phyloP scores from a whole-genome alignment of 1,284 basidiomycete genomes.

The Cryptococcus amylolentus region DNA sequence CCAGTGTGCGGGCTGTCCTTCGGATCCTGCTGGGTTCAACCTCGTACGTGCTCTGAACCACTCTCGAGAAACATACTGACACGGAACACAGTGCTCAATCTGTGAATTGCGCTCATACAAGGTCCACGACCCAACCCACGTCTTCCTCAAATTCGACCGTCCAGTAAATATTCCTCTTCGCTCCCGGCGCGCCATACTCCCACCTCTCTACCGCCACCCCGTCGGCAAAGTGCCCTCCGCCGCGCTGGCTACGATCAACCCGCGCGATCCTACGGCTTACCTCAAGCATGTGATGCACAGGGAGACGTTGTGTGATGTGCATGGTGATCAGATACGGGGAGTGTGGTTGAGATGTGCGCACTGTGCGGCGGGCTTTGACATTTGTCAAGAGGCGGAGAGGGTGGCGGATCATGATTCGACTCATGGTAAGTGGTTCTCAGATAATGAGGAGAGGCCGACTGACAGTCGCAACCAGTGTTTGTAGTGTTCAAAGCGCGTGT shows the following conservation, averaged over 20 bases:
- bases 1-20: slow-evolving; percentile 51
- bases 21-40: slow-evolving; percentile 43
- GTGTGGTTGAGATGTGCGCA: slow-evolving; percentile 85
- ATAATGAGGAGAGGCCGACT: neutral
- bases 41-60: slow-evolving; percentile 26
- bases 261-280: slow-evolving; percentile 61
- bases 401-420: slow-evolving; percentile 73
- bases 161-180: slow-evolving; percentile 69
- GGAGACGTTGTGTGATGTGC: slow-evolving; percentile 48
- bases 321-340: slow-evolving; percentile 60
- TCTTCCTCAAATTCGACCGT: slow-evolving; percentile 76
- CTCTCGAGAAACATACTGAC: neutral
- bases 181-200: slow-evolving; percentile 61
- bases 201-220: slow-evolving; percentile 64
- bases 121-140: slow-evolving; percentile 73
- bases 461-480: slow-evolving; percentile 56
- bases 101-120: slow-evolving; percentile 75
- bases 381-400: slow-evolving; percentile 72
- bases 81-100: slow-evolving; percentile 61
- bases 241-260: slow-evolving; percentile 54
- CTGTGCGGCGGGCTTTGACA: slow-evolving; percentile 65
- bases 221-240: slow-evolving; percentile 56
- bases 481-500: slow-evolving; percentile 79
- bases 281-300: slow-evolving; percentile 63
- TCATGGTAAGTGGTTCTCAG: slow-evolving; percentile 53